phyloP scores from a whole-genome alignment of 108 stramenopile species.

The Schizochytrium sp. region DNA sequence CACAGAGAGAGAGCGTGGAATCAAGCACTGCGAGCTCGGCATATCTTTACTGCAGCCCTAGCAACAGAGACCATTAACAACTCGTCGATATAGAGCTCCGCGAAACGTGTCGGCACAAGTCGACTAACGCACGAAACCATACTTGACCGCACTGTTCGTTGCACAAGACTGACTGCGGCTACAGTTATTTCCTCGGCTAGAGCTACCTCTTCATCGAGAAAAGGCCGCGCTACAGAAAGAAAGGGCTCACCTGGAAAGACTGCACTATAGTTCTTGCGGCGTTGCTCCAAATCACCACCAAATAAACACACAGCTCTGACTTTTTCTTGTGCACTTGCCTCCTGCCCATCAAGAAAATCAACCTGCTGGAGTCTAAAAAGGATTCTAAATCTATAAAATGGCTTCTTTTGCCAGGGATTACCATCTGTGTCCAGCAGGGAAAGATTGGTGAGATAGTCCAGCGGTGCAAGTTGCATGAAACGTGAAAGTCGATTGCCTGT shows the following conservation, averaged over 20 bases:
- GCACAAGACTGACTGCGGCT: background rate
- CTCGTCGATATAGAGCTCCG: background rate
- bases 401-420: background rate
- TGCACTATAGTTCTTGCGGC: background rate
- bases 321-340: background rate
- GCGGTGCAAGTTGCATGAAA: background rate
- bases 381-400: background rate
- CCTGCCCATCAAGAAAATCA: constrained; percentile 6
- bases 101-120: background rate
- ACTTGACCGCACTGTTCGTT: background rate
- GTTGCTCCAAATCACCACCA: background rate
- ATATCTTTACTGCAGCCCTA: no score
- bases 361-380: constrained; percentile 24
- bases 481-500: background rate
- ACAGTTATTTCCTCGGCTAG: background rate
- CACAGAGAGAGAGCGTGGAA: no score
- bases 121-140: background rate
- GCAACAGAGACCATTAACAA: no score
- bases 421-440: background rate
- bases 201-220: background rate
- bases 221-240: background rate
- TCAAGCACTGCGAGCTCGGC: no score
- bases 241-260: background rate
- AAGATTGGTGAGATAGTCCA: constrained; percentile 4
- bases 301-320: constrained; percentile 13